Evolutionary conservation across 2,329 filamentous ascomycete genomes (phyloP).

Genomic region (Waltergamsia citrina): DNA sequence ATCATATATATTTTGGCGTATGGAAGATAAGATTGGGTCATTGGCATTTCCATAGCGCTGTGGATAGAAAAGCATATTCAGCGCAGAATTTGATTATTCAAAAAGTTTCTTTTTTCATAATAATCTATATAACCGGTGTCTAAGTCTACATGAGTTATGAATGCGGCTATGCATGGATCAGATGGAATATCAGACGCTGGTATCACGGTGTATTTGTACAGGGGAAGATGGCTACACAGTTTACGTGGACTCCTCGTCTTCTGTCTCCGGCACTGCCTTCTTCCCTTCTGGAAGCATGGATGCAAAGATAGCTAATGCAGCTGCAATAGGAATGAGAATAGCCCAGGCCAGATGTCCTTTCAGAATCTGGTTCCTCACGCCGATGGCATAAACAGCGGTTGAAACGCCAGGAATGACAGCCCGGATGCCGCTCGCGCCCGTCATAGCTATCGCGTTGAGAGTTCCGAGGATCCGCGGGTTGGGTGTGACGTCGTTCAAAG

Average conservation of each 20-base stretch:
- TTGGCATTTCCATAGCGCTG: too few relatives aligned
- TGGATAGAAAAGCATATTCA: too few relatives aligned
- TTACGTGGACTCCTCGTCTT: neutral
- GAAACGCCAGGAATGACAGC: constrained; percentile 58
- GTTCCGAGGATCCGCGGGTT: constrained; percentile 55
- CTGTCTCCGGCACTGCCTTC: constrained; percentile 1
- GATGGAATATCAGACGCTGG: too few relatives aligned
- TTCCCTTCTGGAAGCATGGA: constrained; percentile 17
- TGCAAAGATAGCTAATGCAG: constrained; percentile 14
- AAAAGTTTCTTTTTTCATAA: too few relatives aligned
- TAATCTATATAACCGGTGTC: too few relatives aligned
- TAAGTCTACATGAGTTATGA: too few relatives aligned
- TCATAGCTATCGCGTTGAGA: constrained; percentile 55
- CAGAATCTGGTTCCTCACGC: constrained; percentile 51
- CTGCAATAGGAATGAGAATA: constrained; percentile 19
- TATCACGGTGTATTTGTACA: too few relatives aligned
- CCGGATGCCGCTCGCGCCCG: constrained; percentile 49
- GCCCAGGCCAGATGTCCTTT: constrained; percentile 43
- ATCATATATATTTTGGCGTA: too few relatives aligned
- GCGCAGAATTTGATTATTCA: too few relatives aligned
- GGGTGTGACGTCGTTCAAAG: constrained; percentile 65
- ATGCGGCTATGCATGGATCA: too few relatives aligned
- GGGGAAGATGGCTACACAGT: too few relatives aligned
- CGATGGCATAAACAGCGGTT: constrained; percentile 58
- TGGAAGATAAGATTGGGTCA: too few relatives aligned